Evolutionary conservation across 139 green algal species (phyloP), one percentile per base, ranked within the genome.

Genomic region (Volvox reticuliferus): DNA sequence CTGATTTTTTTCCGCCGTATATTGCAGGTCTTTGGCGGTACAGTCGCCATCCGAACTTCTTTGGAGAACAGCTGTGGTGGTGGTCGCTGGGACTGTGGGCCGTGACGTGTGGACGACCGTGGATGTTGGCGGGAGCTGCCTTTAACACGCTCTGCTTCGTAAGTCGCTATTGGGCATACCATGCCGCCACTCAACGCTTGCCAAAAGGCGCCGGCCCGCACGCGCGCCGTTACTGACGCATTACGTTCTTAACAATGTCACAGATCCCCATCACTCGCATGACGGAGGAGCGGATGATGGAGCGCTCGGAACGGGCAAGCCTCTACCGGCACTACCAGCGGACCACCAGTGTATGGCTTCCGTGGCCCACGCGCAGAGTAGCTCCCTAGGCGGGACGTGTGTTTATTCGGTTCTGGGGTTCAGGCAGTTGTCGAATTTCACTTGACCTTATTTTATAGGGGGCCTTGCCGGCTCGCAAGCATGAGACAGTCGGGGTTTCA

Each of bases 1-100:
- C 73, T 44, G 28, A 36, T 44, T 37, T 44, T n/a, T 24, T 61
- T 82, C 33, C 1, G 78, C 28, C 37, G 65, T 69, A n/a, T n/a
- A 1, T 1, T 33, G 18, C 93, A 93, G 97, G 97, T 9, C 87
- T 98, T 89, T 98, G 96, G 96, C 80, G 62, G 32, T 96, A 94
- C 91, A 95, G 89, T 17, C 94, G 97, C 13, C 97, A 99, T 86
- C 97, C 97, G 14, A 99, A 99, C 91, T 97, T 98, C 91, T 98
- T 98, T 87, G 97, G 97, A 16, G 97, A 98, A 93, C 95, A 97
- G 89, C 44, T 96, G 44, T 88, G 80, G 80, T 98, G 95, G 94
- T 98, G 92, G 94, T 87, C 84, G n/a, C 37, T 97, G 36, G 92
- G 63, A 2, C 63, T 96, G 44, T 97, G 94, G 84, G 93, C 91